Conservation (phyloP, 164 flowering plant species). For the Nelumbo lutea region DNA sequence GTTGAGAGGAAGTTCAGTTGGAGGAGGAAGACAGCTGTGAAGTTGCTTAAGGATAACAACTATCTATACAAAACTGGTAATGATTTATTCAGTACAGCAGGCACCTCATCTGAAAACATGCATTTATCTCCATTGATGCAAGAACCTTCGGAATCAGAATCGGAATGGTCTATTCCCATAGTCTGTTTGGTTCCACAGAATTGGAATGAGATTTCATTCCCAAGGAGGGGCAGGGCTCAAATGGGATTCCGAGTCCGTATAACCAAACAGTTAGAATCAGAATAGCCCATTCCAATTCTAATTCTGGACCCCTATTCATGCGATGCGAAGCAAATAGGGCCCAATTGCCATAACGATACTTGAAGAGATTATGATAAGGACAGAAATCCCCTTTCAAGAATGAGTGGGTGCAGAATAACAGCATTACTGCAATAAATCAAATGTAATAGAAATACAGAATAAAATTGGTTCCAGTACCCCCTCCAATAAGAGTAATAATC, state of each 20-base stretch:
- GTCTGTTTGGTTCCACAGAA: too few species aligned
- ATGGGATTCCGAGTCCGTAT: too few species aligned
- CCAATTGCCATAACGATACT: constrained; percentile 62
- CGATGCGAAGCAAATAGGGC: too few species aligned
- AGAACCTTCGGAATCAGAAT: constrained; percentile 48
- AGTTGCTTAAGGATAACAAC: neutral
- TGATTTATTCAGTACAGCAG: neutral
- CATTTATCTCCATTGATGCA: constrained; percentile 73
- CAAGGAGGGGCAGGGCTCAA: too few species aligned
- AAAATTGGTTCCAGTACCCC: too few species aligned
- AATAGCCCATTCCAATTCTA: too few species aligned
- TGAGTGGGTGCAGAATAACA: constrained; percentile 47
- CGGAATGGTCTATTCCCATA: too few species aligned
- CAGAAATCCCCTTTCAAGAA: constrained; percentile 96
- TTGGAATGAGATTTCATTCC: too few species aligned
- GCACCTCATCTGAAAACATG: constrained; percentile 85
- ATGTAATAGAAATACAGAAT: constrained; percentile 6
- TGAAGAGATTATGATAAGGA: constrained; percentile 86
- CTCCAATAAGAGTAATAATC: too few species aligned
- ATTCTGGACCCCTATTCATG: too few species aligned
- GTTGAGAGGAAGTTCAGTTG: constrained; percentile 12
- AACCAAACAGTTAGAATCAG: too few species aligned
- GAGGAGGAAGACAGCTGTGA: constrained; percentile 4
- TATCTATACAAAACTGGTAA: neutral
- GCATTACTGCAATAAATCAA: constrained; percentile 63